Base-by-base conservation (phyloP, 345 rosid species). In the Citrus hindsii region DNA sequence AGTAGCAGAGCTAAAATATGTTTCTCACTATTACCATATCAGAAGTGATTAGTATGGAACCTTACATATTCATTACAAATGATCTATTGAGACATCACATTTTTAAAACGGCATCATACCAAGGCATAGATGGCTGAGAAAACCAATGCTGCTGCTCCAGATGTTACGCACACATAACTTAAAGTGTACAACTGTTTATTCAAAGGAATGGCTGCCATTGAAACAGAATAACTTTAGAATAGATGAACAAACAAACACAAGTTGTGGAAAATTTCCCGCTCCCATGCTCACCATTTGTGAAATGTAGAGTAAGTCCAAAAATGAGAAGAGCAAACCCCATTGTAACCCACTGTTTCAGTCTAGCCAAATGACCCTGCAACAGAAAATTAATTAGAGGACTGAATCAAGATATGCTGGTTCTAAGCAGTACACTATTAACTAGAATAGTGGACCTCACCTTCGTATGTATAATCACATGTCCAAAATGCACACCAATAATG, bases 111-210 rank as follows among this genome's bases (percentile, higher is more conserved):
- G 6, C 24, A 72, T 38, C 83, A 37, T 84, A 95, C 98, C 95
- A 90, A 77, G 38, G 83, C 28, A 72, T 93, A 95, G 64, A 93
- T 70, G 62, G 89, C 79, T 3, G 94, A 90, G 84, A 95, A 92
- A 81, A 91, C 90, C 65, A 95, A 74, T 0, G 93, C 91, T 12
- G 98, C 98, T 79, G 90, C 89, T 65, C 99, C 96, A 13, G 97
- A 89, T 46, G 99, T 93, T 25, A 93, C 84, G 42, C 95, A 92
- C 71, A 89, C 92, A 75, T 93, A 95, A 88, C 97, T 95, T 46
- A 92, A 86, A 77, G 88, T 91, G 82, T 90, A 95, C 62, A 93
- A 79, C 76, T 93, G 98, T 81, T 95, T 95, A 78, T 90, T 95
- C 66, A 88, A 87, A 66, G 98, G 95, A 84, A 95, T 84, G 28